Percentiles rank a stretch among this genome's conserved stretches.
Evolutionary conservation across 2,329 filamentous ascomycete species (phyloP).

Genomic region (Coleophoma cylindrospora): DNA sequence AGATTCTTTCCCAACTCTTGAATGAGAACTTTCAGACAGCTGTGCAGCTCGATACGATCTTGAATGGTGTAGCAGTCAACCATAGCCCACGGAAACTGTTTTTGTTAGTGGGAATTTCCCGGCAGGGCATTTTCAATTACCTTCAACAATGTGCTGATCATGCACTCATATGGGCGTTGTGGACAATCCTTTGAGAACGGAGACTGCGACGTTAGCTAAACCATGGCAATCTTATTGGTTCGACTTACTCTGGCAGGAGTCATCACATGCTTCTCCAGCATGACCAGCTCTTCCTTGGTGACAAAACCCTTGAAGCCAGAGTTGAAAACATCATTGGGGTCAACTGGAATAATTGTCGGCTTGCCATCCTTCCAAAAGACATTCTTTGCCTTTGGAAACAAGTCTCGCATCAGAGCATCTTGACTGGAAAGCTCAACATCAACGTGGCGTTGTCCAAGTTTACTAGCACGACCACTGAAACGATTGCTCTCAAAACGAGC

Average conservation of each 20-base stretch:
- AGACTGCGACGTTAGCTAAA: constrained; percentile 35
- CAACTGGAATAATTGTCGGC: constrained; percentile 35
- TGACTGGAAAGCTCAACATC: constrained; percentile 53
- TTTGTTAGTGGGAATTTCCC: constrained; percentile 29
- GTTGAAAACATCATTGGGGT: constrained; percentile 29
- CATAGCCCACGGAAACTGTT: constrained; percentile 56
- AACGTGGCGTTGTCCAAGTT: constrained; percentile 52
- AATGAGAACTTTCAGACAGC: constrained; percentile 44
- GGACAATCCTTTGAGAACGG: constrained; percentile 56
- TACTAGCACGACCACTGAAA: constrained; percentile 32
- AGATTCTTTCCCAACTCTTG: constrained; percentile 38
- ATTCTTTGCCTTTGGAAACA: constrained; percentile 55
- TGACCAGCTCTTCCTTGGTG: constrained; percentile 56
- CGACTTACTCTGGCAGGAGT: constrained; percentile 53
- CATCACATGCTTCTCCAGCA: constrained; percentile 60
- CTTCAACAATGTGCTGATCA: constrained; percentile 50
- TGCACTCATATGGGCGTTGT: constrained; percentile 59
- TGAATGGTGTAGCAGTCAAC: constrained; percentile 50
- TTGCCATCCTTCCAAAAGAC: constrained; percentile 46
- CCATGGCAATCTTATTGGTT: constrained; percentile 3
- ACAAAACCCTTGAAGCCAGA: constrained; percentile 57
- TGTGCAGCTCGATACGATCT: constrained; percentile 49
- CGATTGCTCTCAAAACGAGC: constrained; percentile 38
- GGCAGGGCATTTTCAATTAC: constrained; percentile 25
- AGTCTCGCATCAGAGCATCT: constrained; percentile 50